Conservation (phyloP, 1,284 basidiomycete species). For the Ceratobasidium sp. region DNA sequence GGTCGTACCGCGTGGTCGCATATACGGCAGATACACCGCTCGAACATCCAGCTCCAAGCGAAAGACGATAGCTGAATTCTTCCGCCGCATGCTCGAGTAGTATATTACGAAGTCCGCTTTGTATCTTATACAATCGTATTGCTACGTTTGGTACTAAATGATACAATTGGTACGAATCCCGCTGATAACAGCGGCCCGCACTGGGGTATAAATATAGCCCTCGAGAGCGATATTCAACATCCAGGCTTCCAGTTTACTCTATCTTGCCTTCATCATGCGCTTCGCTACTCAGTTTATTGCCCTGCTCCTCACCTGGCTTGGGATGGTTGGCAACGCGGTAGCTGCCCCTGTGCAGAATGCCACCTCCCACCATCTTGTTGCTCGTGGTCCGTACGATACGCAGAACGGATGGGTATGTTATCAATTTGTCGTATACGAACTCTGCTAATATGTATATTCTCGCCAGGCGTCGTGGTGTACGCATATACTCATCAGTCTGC, state of each 20-base stretch:
- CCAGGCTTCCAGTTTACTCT: background rate
- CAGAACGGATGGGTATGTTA: constrained; percentile 37
- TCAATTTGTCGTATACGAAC: background rate
- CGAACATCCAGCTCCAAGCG: no score
- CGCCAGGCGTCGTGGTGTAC: constrained; percentile 33
- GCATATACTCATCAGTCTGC: background rate
- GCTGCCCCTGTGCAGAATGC: constrained; percentile 30
- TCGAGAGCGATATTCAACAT: background rate
- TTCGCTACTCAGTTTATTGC: constrained; percentile 1
- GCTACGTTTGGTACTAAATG: background rate
- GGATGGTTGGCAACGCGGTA: background rate
- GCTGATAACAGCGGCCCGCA: background rate
- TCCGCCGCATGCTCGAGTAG: no score
- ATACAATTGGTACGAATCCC: background rate
- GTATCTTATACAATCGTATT: background rate
- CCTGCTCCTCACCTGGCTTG: constrained; percentile 3
- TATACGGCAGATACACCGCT: no score
- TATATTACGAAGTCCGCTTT: no score
- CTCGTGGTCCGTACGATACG: constrained; percentile 35
- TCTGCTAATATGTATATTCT: background rate
- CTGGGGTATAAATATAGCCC: background rate
- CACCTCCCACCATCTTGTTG: constrained; percentile 6
- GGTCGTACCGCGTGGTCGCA: no score
- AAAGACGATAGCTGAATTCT: no score
- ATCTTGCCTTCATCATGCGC: background rate